Evolutionary conservation across 2,329 filamentous ascomycete species (phyloP), one percentile per base, ranked within the genome.

Genomic region (Myriosclerotinia duriaeana): DNA sequence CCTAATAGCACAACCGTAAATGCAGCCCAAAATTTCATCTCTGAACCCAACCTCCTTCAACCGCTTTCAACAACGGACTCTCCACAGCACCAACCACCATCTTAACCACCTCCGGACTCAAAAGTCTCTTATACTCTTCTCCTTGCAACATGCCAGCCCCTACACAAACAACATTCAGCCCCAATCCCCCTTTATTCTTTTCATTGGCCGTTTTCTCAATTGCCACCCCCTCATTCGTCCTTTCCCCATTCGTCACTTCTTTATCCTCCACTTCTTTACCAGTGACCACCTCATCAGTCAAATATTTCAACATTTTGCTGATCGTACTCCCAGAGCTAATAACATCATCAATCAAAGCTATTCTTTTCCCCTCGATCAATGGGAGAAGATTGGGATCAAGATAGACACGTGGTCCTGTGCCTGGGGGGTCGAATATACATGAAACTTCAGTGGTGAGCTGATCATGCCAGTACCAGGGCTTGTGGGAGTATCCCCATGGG

Each of bases 321-420:
- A 64, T 64, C 0, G 40, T 64, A 9, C 26, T 40, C 40, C 50
- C 61, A 36, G 48, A 55, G 48, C 38, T 64, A 46, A 64, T 55
- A 17, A 46, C 61, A 20, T 64, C 61, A 38, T 64, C 52, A 38
- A 64, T 55, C 38, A 64, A 44, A 26, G 40, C 50, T 15, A 64
- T 55, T 22, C 52, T 53, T 11, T 64, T 64, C 14, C 52, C 61
- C 12, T 55, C 26, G 12, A 55, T 7, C 15, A 64, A 53, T 6
- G 50, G 8, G 26, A 64, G 40, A 22, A 64, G 61, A 46, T 55
- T 64, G 4, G 52, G 61, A 44, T 64, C 50, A 11, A 64, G 36
- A 36, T 55, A 64, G 22, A 64, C 40, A 2, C 17, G 20, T 12
- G 61, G 48, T n/a, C 17, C 48, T 2, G 42, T 14, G 1, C 8